Conservation (phyloP, 2,329 filamentous ascomycete species). For the Graphium sp. region DNA sequence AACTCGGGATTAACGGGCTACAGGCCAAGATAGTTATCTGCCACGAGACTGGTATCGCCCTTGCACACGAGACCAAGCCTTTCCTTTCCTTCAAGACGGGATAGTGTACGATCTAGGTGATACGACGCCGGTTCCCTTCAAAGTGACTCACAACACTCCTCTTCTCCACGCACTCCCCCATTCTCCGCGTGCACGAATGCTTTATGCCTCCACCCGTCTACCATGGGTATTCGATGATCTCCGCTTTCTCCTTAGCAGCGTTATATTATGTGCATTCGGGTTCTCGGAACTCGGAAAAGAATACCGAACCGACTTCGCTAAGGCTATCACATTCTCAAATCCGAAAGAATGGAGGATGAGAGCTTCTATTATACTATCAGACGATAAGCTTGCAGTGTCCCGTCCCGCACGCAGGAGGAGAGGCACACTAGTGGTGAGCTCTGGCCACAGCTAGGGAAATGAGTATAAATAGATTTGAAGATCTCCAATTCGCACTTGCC, state of each 20-base stretch:
- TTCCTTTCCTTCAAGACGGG: slow-evolving; percentile 18
- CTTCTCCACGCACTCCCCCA: slow-evolving; percentile 24
- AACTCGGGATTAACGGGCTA: slow-evolving; percentile 26
- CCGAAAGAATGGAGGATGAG: too few species aligned
- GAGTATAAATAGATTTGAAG: too few species aligned
- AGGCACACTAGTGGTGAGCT: slow-evolving; percentile 22
- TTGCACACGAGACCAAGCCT: slow-evolving; percentile 26
- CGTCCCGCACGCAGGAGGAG: slow-evolving; percentile 10
- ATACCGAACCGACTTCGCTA: too few species aligned
- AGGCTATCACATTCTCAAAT: too few species aligned
- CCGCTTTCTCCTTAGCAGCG: slow-evolving; percentile 24
- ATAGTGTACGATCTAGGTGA: slow-evolving; percentile 23
- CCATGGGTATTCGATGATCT: too few species aligned
- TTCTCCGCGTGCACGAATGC: slow-evolving; percentile 25
- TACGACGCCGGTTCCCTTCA: slow-evolving; percentile 18
- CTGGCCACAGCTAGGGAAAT: slow-evolving; percentile 14
- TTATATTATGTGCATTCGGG: slow-evolving; percentile 21
- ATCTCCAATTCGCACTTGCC: too few species aligned
- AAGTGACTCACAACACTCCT: slow-evolving; percentile 28
- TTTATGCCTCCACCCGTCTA: too few species aligned
- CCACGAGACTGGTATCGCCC: slow-evolving; percentile 27
- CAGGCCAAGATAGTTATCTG: slow-evolving; percentile 29
- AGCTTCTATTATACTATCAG: too few species aligned
- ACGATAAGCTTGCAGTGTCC: too few species aligned
- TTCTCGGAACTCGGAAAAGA: too few species aligned